Conservation (phyloP, 495 filamentous ascomycete species). For the Pyrenula aspistea region DNA sequence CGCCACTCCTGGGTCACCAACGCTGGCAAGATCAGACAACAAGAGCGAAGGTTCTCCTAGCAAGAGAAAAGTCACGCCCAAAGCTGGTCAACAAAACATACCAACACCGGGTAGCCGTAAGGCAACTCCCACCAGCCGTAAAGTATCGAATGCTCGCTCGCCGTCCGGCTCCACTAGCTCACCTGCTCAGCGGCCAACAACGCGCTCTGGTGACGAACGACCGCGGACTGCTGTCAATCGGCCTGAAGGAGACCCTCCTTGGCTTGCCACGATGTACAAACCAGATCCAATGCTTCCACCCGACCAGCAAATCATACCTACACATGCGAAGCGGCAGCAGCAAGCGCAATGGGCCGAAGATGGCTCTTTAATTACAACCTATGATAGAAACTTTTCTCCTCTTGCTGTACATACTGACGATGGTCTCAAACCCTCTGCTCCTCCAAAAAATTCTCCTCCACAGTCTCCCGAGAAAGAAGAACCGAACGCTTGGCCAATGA, state of each 20-base stretch:
- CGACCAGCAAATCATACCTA: constrained; percentile 90
- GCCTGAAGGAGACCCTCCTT: constrained; percentile 90
- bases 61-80: not conserved
- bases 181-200: constrained; percentile 46
- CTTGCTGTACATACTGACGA: constrained; percentile 47
- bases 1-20: not conserved
- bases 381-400: constrained; percentile 73
- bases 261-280: constrained; percentile 90
- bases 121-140: constrained; percentile 24
- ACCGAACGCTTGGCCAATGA: not conserved
- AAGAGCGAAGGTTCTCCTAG: not conserved
- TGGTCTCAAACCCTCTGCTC: constrained; percentile 2
- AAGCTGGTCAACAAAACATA: constrained; percentile 30
- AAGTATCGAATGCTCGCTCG: constrained; percentile 16
- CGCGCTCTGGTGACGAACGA: constrained; percentile 46
- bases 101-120: constrained; percentile 28
- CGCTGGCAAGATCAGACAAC: not conserved
- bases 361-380: constrained; percentile 66
- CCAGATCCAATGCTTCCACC: constrained; percentile 90
- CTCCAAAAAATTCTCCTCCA: constrained; percentile 7
- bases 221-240: constrained; percentile 51
- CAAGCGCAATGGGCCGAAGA: constrained; percentile 94
- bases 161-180: constrained; percentile 25
- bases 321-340: constrained; percentile 78
- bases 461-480: constrained; percentile 1